Percentiles rank a stretch among this genome's conserved stretches.
These are phyloP conservation scores for Vinca minor DNA, from an alignment of 257 asterid species.

Conservation along the genomic window DNA sequence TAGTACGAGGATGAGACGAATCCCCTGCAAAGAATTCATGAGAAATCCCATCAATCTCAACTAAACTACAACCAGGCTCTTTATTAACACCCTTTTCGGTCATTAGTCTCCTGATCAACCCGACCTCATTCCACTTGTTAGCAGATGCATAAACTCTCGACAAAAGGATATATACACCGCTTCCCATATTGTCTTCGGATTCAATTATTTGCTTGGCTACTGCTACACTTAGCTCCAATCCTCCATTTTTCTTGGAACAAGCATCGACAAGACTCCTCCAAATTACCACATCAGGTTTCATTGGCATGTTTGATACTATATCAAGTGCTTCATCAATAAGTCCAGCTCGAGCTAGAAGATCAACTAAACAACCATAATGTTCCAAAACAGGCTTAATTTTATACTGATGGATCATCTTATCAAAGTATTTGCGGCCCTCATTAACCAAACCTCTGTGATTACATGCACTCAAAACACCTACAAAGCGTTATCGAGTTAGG, in stretches of 20 bases:
- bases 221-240: slow-evolving; percentile 46
- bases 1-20: slow-evolving; percentile 44
- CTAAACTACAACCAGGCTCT: slow-evolving; percentile 68
- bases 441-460: slow-evolving; percentile 61
- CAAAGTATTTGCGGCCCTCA: slow-evolving; percentile 48
- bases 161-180: slow-evolving; percentile 63
- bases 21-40: slow-evolving; percentile 81
- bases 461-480: slow-evolving; percentile 60
- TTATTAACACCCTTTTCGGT: slow-evolving; percentile 49
- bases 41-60: slow-evolving; percentile 48
- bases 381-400: slow-evolving; percentile 56
- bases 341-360: slow-evolving; percentile 64
- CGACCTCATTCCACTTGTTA: slow-evolving; percentile 66
- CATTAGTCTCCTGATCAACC: slow-evolving; percentile 59
- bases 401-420: slow-evolving; percentile 39
- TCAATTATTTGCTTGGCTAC: slow-evolving; percentile 44
- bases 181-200: slow-evolving; percentile 20
- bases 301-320: slow-evolving; percentile 47
- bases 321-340: slow-evolving; percentile 53
- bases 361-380: slow-evolving; percentile 70
- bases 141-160: slow-evolving; percentile 68
- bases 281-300: slow-evolving; percentile 68
- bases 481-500: slow-evolving; percentile 67
- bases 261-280: slow-evolving; percentile 81
- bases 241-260: slow-evolving; percentile 38